A percentile compares a stretch with the other conserved stretches of the same genome.
These are phyloP conservation scores for Coemansia sp. DNA, from an alignment of 192 early-diverging fungal species.

Conservation along the genomic window DNA sequence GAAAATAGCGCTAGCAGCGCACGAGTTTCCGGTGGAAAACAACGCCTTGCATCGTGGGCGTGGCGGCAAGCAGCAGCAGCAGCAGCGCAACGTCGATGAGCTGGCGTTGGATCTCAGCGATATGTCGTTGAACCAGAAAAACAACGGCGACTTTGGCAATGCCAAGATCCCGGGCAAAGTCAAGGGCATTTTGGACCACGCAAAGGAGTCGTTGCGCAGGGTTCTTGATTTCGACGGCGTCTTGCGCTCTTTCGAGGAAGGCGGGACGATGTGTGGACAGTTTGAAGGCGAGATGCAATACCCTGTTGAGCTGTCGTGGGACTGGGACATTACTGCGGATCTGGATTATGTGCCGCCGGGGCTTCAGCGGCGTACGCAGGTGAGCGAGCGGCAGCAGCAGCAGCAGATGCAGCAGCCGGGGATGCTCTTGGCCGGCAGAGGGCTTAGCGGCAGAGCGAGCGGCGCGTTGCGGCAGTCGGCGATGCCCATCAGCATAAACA, in stretches of 20 bases:
- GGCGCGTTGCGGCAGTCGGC: slow-evolving; percentile 3
- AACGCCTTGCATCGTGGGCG: background rate
- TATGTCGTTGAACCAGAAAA: background rate
- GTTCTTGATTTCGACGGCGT: slow-evolving; percentile 23
- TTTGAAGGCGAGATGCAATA: slow-evolving; percentile 21
- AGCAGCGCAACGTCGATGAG: background rate
- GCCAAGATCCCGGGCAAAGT: slow-evolving; percentile 25
- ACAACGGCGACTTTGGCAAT: too few relatives aligned
- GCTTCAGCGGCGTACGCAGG: background rate
- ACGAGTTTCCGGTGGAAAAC: slow-evolving; percentile 6
- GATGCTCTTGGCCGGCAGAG: background rate
- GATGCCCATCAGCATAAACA: slow-evolving; percentile 13
- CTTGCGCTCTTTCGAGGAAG: slow-evolving; percentile 26
- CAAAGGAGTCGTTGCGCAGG: slow-evolving; percentile 22
- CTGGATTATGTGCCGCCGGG: slow-evolving; percentile 28
- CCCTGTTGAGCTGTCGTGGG: slow-evolving; percentile 30
- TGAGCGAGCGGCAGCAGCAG: background rate
- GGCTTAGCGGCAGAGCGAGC: background rate
- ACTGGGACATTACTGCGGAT: slow-evolving; percentile 11
- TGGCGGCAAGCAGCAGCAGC: background rate
- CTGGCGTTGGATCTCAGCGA: background rate
- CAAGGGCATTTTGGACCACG: slow-evolving; percentile 35
- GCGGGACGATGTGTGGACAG: background rate
- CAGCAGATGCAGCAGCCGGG: slow-evolving; percentile 1
- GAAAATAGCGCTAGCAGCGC: slow-evolving; percentile 24